A percentile compares a stretch with the other conserved stretches of the same genome.
phyloP scores from a whole-genome alignment of 352 stramenopile species.

The Phytophthora sp. region DNA sequence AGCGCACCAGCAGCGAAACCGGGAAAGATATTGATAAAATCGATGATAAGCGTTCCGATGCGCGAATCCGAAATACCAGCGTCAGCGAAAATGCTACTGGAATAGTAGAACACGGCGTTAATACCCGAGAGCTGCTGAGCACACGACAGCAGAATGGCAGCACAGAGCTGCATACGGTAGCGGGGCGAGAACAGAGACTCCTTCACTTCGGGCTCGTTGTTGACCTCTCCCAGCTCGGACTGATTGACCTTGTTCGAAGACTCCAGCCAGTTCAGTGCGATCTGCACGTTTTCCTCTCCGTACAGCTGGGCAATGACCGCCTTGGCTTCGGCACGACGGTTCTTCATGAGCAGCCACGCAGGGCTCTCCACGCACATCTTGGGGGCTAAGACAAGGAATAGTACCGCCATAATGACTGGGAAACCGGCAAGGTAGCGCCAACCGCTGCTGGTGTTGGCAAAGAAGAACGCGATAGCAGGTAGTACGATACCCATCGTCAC shows the following conservation, averaged over 20 bases:
- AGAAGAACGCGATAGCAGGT: conserved; percentile 60
- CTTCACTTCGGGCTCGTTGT: conserved; percentile 25
- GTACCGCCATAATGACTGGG: conserved; percentile 46
- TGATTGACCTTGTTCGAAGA: conserved; percentile 25
- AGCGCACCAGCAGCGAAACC: conserved; percentile 38
- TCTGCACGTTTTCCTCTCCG: conserved; percentile 40
- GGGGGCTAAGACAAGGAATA: conserved; percentile 48
- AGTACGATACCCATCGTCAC: conserved; percentile 56
- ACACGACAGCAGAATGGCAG: conserved; percentile 41
- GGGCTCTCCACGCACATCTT: conserved; percentile 54
- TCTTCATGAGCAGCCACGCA: conserved; percentile 32
- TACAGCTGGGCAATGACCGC: conserved; percentile 37
- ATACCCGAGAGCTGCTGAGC: conserved; percentile 64
- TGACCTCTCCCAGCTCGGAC: conserved; percentile 24
- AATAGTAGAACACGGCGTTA: conserved; percentile 42
- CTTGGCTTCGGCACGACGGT: conserved; percentile 33
- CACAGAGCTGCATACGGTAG: conserved; percentile 36
- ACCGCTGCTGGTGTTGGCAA: conserved; percentile 50
- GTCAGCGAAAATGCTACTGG: conserved; percentile 52
- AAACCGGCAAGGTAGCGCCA: conserved; percentile 44
- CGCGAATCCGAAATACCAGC: conserved; percentile 34
- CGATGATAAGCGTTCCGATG: conserved; percentile 34
- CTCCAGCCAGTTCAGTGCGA: conserved; percentile 36
- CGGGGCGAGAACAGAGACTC: conserved; percentile 24
- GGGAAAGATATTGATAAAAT: conserved; percentile 35